Evolutionary conservation across 495 filamentous ascomycete genomes (phyloP).

Genomic region (Neurospora pannonica): DNA sequence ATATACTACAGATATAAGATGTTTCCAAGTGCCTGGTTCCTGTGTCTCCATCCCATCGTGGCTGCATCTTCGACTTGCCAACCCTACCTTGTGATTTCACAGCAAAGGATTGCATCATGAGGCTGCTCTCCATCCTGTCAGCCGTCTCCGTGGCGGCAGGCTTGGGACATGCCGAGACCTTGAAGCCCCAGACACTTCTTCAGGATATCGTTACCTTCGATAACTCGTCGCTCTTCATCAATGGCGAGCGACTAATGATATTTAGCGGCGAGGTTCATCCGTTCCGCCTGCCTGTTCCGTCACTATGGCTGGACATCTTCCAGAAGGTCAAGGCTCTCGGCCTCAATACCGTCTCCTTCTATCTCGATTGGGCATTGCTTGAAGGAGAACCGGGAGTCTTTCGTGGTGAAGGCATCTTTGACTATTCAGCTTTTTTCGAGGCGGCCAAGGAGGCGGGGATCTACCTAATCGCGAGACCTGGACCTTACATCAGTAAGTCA

Average conservation of each 20-base stretch:
- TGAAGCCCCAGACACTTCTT: not conserved
- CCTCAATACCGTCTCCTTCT: constrained; percentile 69
- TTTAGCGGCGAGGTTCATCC: constrained; percentile 70
- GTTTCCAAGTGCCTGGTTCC: not conserved
- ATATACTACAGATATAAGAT: not conserved
- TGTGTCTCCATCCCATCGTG: not conserved
- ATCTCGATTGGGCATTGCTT: constrained; percentile 69
- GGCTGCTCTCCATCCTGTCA: not conserved
- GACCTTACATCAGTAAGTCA: constrained; percentile 25
- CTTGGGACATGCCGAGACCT: not conserved
- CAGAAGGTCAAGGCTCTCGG: constrained; percentile 73
- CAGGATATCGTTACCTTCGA: constrained; percentile 55
- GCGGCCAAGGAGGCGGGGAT: constrained; percentile 60
- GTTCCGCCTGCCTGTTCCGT: constrained; percentile 62
- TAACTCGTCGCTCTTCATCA: constrained; percentile 61
- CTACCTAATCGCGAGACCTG: constrained; percentile 67
- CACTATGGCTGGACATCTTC: constrained; percentile 65
- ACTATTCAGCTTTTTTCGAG: constrained; percentile 59
- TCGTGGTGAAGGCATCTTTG: constrained; percentile 59
- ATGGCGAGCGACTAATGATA: constrained; percentile 60
- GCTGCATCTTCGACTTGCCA: not conserved
- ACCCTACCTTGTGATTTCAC: not conserved
- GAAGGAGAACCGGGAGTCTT: constrained; percentile 66
- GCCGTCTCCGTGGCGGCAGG: not conserved
- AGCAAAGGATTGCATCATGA: not conserved